Evolutionary conservation across 257 asterid genomes (phyloP).

Genomic region (Nicotiana attenuata): DNA sequence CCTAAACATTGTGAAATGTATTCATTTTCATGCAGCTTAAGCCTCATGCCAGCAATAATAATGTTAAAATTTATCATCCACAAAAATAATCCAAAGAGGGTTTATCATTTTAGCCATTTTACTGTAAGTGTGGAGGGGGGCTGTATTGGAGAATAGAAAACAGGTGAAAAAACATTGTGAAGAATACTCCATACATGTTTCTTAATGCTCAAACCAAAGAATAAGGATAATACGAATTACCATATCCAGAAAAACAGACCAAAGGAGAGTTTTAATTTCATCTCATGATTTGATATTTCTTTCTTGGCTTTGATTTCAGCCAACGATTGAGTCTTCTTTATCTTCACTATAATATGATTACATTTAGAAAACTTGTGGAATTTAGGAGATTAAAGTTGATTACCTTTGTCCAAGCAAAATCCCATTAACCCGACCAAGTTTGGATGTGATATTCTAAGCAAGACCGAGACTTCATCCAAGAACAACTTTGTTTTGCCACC

Average conservation of each 20-base stretch:
- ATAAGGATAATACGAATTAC: neutral
- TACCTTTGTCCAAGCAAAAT: conserved; percentile 79
- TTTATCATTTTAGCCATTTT: neutral
- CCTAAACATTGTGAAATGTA: neutral
- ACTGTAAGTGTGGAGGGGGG: neutral
- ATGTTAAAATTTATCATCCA: neutral
- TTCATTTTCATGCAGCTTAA: neutral
- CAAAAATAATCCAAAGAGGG: neutral
- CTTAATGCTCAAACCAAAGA: neutral
- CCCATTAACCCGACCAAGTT: conserved; percentile 70
- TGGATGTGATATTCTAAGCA: conserved; percentile 78
- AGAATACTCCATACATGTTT: neutral
- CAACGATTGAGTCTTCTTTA: neutral
- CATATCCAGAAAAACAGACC: neutral
- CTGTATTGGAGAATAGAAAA: neutral
- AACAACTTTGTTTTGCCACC: conserved; percentile 77
- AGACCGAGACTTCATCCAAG: conserved; percentile 76
- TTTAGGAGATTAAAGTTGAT: neutral
- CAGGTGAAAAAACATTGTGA: neutral
- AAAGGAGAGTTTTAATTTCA: neutral
- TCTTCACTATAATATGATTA: neutral
- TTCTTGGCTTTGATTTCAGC: neutral
- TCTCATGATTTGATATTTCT: neutral
- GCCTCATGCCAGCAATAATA: neutral
- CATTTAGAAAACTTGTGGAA: neutral